Conservation (phyloP, 2,329 filamentous ascomycete genomes). For the Byssochlamys sp. region DNA sequence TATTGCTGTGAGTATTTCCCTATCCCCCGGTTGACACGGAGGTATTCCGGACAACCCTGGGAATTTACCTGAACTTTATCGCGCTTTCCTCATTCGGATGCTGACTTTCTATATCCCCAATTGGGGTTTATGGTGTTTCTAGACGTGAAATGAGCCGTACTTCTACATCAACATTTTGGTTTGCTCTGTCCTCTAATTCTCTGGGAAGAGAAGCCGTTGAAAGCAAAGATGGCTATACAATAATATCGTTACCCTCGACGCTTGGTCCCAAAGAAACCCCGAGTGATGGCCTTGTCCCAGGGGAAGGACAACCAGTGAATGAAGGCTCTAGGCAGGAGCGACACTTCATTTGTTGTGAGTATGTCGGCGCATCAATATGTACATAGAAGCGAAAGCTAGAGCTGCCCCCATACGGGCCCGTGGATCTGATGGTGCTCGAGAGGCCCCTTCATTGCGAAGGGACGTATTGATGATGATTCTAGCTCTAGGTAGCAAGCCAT, state of each 20-base stretch:
- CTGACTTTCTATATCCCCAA: constrained; percentile 7
- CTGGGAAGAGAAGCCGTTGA: constrained; percentile 29
- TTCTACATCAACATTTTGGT: constrained; percentile 18
- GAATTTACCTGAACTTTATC: not conserved
- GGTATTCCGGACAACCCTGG: constrained; percentile 1
- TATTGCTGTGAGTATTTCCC: constrained; percentile 24
- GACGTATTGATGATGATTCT: not conserved
- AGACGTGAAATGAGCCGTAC: constrained; percentile 12
- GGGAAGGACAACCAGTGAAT: not conserved
- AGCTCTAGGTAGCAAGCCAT: not conserved
- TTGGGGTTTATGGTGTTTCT: not conserved
- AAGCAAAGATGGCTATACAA: constrained; percentile 31
- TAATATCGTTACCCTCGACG: constrained; percentile 15
- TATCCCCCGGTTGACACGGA: not conserved
- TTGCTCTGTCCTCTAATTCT: constrained; percentile 23
- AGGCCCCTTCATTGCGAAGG: not conserved
- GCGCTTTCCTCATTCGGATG: not conserved
- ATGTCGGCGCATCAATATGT: constrained; percentile 20
- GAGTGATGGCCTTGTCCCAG: not conserved
- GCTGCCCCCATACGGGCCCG: not conserved
- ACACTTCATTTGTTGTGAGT: constrained; percentile 31
- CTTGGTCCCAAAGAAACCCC: not conserved
- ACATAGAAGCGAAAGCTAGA: not conserved
- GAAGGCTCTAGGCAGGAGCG: not conserved
- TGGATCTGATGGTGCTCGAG: not conserved